These are phyloP conservation scores for Fusarium mexicanum DNA, from an alignment of 2,329 filamentous ascomycete species.

Conservation along the genomic window DNA sequence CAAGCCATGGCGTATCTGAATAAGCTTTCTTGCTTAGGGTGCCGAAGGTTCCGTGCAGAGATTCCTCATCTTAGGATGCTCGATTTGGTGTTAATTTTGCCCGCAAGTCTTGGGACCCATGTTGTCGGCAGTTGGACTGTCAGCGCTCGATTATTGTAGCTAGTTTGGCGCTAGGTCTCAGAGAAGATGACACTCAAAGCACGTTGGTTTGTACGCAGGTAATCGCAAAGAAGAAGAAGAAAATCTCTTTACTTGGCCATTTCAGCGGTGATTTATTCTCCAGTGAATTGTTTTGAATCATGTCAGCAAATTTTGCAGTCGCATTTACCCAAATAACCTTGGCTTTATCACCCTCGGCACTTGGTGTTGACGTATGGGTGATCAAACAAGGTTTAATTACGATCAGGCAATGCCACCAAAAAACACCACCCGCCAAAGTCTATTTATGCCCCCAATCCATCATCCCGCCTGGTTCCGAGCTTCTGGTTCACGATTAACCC, in stretches of 20 bases:
- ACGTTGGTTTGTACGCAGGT: no score
- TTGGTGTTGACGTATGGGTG: no score
- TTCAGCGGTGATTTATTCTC: accelerated
- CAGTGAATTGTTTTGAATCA: accelerated
- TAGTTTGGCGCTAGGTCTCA: not conserved
- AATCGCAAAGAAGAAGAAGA: no score
- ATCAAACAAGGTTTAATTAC: not conserved
- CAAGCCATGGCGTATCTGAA: not conserved
- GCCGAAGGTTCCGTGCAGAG: not conserved
- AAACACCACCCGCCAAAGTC: not conserved
- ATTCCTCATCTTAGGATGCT: not conserved
- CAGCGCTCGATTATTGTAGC: not conserved
- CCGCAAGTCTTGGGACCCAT: not conserved
- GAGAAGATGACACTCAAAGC: not conserved
- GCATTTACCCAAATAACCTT: not conserved
- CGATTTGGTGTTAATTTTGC: not conserved
- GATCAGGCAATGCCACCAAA: not conserved
- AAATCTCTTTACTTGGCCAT: not conserved
- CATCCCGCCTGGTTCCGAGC: not conserved
- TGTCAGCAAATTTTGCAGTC: not conserved
- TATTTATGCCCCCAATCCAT: not conserved
- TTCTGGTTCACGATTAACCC: not conserved
- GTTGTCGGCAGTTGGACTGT: not conserved
- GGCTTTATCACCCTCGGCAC: not conserved
- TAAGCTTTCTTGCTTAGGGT: not conserved